Evolutionary conservation across 169 alveolate genomes (phyloP), one percentile per base, ranked within the genome.

Genomic region (Eimeria sp.): DNA sequence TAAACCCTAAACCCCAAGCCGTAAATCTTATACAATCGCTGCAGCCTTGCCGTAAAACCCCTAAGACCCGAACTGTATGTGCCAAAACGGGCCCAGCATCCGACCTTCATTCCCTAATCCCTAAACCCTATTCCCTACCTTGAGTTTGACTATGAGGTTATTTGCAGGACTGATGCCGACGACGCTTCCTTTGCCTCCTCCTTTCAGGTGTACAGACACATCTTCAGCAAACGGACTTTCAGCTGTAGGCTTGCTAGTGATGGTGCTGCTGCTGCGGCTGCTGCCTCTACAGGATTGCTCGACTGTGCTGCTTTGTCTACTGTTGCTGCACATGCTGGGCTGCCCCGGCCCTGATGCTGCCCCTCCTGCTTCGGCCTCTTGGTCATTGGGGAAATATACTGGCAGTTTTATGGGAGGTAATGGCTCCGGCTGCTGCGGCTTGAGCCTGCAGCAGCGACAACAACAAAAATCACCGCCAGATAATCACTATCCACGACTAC

Each of bases 151-250:
- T 5, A 75, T 25, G 9, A 75, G 84, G 54, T 75, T 75, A 45
- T 75, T 75, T 11, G 84, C 25, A 10, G 47, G 20, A 16, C 54
- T 75, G 58, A 75, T 30, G 84, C 54, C 84, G 27, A 75, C 54
- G 20, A 75, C 84, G 40, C 51, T 30, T 25, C 84, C 84, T 27
- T 75, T 30, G 27, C 84, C 84, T 27, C 84, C 84, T 9, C 18
- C 10, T 30, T 75, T 27, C 84, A 75, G 47, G 58, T 75, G 84
- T 75, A 75, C 84, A 75, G 84, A 75, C 40, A 75, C 84, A 47
- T 75, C 47, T 43, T 75, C 84, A 16, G 47, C 84, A 43, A 75
- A 75, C n/a, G 84, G 84, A 18, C 84, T 45, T 25, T 75, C 84
- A 1, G 47, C 54, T 16, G 51, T 13, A 9, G 84, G 13, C 84